These are phyloP conservation scores for Trichoderma endophyticum DNA, from an alignment of 2,329 filamentous ascomycete species.

Conservation along the genomic window DNA sequence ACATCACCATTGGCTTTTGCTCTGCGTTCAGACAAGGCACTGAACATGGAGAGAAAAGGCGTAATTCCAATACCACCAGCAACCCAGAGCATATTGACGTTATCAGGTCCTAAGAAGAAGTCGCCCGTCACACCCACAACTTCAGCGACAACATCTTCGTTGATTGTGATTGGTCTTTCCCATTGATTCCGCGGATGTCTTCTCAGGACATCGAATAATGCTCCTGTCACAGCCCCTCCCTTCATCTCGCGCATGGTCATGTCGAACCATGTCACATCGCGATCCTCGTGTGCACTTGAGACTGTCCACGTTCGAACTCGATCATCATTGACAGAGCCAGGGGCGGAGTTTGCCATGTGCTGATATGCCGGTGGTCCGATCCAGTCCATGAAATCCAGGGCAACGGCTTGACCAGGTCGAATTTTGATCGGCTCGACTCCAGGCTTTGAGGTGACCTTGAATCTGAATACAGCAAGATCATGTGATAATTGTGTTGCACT, in stretches of 20 bases:
- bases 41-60: conserved; percentile 18
- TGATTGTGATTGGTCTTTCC: neutral
- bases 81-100: conserved; percentile 17
- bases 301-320: conserved; percentile 11
- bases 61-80: conserved; percentile 19
- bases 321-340: conserved; percentile 10
- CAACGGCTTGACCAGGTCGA: conserved; percentile 10
- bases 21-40: conserved; percentile 4
- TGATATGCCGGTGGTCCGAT: conserved; percentile 16
- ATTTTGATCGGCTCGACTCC: conserved; percentile 1
- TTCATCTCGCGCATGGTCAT: conserved; percentile 17
- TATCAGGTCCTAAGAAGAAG: neutral
- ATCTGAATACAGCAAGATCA: conserved; percentile 15
- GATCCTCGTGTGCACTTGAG: conserved; percentile 8
- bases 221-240: conserved; percentile 10
- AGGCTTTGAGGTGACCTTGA: neutral
- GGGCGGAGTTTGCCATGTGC: conserved; percentile 17
- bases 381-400: conserved; percentile 16
- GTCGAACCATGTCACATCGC: conserved; percentile 10
- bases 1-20: conserved; percentile 3
- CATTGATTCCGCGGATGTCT: neutral
- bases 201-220: conserved; percentile 11
- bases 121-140: conserved; percentile 16
- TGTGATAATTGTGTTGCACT: conserved; percentile 11
- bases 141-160: neutral